Evolutionary conservation across 2,329 filamentous ascomycete species (phyloP).

Genomic region (Trichophyton equinum): DNA sequence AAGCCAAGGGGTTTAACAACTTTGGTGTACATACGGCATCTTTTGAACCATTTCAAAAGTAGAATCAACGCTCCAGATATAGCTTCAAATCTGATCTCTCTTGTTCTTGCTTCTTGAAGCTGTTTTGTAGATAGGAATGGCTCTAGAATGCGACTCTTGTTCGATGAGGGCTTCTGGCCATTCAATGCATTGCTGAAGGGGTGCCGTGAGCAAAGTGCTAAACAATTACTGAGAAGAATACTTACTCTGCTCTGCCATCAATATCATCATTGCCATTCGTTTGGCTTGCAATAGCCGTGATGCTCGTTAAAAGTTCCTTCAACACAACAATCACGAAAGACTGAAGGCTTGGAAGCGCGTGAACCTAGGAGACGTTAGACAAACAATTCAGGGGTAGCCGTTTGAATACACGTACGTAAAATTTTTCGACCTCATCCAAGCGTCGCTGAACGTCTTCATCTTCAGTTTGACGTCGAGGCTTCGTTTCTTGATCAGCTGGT

Average conservation of each 20-base stretch:
- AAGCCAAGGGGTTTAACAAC: neutral
- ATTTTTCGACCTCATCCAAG: constrained; percentile 61
- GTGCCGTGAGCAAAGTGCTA: neutral
- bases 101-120: constrained; percentile 63
- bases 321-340: constrained; percentile 86
- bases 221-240: constrained; percentile 17
- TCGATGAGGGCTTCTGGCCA: neutral
- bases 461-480: constrained; percentile 21
- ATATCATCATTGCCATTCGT: constrained; percentile 34
- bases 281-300: constrained; percentile 62
- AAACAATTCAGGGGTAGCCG: neutral
- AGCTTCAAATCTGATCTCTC: constrained; percentile 83
- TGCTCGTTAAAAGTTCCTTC: constrained; percentile 75
- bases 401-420: constrained; percentile 57
- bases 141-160: neutral
- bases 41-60: constrained; percentile 91
- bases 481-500: constrained; percentile 9
- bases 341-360: constrained; percentile 72
- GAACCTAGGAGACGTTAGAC: constrained; percentile 32
- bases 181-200: neutral
- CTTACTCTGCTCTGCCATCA: constrained; percentile 35
- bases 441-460: constrained; percentile 39
- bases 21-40: constrained; percentile 59
- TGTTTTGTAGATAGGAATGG: constrained; percentile 48
- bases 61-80: constrained; percentile 79